These are phyloP conservation scores for Boletus fagicola DNA, from an alignment of 768 basidiomycete genomes.

Conservation along the genomic window DNA sequence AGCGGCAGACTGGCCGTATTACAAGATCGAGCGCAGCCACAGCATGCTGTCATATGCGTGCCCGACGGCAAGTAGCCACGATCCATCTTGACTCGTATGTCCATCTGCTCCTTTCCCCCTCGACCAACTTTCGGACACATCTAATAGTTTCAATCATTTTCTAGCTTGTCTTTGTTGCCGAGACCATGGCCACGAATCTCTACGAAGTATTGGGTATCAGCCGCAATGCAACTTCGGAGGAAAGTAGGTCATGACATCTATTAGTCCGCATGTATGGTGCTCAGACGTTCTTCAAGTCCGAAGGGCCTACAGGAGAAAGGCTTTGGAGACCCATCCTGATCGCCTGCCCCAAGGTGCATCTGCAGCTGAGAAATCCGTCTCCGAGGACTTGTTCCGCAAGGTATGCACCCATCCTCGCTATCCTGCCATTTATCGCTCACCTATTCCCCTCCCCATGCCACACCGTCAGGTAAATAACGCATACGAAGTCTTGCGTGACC, in stretches of 20 bases:
- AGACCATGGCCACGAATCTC: constrained; percentile 52
- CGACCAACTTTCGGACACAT: not conserved
- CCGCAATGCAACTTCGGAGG: constrained; percentile 55
- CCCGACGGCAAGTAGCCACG: not conserved
- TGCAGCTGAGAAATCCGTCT: constrained; percentile 51
- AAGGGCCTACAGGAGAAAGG: constrained; percentile 73
- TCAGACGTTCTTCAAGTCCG: constrained; percentile 47
- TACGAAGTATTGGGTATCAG: constrained; percentile 63
- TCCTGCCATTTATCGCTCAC: not conserved
- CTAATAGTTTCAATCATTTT: not conserved
- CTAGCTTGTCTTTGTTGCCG: not conserved
- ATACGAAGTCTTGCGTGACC: constrained; percentile 70
- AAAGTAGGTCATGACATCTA: constrained; percentile 47
- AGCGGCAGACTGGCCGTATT: too few species aligned
- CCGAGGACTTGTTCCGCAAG: constrained; percentile 58
- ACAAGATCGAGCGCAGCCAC: constrained; percentile 26
- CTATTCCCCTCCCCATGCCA: not conserved
- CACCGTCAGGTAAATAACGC: constrained; percentile 64
- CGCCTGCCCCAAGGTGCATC: constrained; percentile 58
- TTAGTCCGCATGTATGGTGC: not conserved
- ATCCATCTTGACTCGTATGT: not conserved
- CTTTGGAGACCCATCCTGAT: constrained; percentile 75
- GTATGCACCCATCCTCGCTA: constrained; percentile 19
- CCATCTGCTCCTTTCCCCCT: not conserved
- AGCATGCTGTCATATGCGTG: too few species aligned